Evolutionary conservation across 148 eudicot species (phyloP).

Genomic region (Fagopyrum tataricum): DNA sequence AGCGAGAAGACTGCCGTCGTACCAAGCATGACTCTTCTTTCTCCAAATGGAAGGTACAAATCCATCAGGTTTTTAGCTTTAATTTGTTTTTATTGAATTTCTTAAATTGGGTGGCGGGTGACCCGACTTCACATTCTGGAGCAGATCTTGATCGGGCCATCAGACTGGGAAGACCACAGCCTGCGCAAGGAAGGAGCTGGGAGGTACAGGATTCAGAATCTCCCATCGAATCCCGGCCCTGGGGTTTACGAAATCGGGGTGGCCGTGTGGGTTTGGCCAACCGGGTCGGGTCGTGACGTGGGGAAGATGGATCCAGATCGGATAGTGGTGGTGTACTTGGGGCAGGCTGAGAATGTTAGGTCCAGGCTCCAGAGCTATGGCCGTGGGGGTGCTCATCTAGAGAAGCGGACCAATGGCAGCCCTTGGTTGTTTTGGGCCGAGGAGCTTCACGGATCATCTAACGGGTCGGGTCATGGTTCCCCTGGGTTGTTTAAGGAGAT

Average conservation of each 20-base stretch:
- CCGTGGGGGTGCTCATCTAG: conserved; percentile 73
- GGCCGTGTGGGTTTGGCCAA: conserved; percentile 17
- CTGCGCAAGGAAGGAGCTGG: conserved; percentile 62
- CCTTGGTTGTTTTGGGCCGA: not conserved
- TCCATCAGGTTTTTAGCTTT: not conserved
- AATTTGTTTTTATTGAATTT: not conserved
- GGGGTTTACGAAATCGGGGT: conserved; percentile 87
- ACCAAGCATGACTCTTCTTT: conserved; percentile 72
- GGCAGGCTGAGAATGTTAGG: conserved; percentile 82
- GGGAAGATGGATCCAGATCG: conserved; percentile 33
- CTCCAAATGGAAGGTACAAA: conserved; percentile 57
- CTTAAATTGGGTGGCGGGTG: not conserved
- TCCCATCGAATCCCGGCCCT: conserved; percentile 50
- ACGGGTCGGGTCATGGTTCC: not conserved
- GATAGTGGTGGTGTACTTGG: conserved; percentile 71
- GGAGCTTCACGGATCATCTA: not conserved
- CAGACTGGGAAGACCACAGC: conserved; percentile 61
- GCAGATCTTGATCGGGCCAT: conserved; percentile 69
- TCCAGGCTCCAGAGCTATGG: conserved; percentile 75
- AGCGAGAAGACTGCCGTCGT: conserved; percentile 47
- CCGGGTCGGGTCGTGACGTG: conserved; percentile 30
- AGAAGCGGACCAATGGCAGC: conserved; percentile 15
- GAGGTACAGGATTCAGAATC: conserved; percentile 64
- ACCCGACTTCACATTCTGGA: too few relatives aligned
- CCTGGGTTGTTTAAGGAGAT: conserved; percentile 45